A percentile compares a stretch with the other conserved stretches of the same genome.
Evolutionary conservation across 495 filamentous ascomycete species (phyloP).

Genomic region (Aspergillus funiculosus): DNA sequence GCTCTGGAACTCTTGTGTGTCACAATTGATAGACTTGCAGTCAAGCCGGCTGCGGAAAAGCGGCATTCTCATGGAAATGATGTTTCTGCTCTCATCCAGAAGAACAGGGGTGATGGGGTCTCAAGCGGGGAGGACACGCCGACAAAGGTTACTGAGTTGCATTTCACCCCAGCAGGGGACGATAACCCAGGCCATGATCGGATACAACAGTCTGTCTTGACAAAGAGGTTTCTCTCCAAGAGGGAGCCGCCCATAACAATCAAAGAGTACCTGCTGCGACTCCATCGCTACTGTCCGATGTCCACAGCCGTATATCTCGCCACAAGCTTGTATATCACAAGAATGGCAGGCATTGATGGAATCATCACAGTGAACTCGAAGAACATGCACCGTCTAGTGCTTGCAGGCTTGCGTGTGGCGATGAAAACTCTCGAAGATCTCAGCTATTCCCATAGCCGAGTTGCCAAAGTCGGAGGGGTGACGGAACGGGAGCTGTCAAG

Average conservation of each 20-base stretch:
- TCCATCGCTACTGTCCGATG: conserved; percentile 89
- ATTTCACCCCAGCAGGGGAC: conserved; percentile 21
- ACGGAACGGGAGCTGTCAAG: conserved; percentile 69
- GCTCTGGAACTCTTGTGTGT: conserved; percentile 75
- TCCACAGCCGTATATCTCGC: conserved; percentile 96
- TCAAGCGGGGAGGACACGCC: conserved; percentile 27
- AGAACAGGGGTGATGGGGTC: conserved; percentile 54
- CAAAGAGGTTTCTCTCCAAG: conserved; percentile 88
- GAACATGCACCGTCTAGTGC: conserved; percentile 81
- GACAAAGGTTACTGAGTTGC: conserved; percentile 26
- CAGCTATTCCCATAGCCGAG: conserved; percentile 73
- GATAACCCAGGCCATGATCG: conserved; percentile 45
- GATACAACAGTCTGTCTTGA: conserved; percentile 72
- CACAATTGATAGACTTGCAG: conserved; percentile 62
- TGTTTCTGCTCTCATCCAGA: conserved; percentile 41
- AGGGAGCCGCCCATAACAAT: conserved; percentile 72
- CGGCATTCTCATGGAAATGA: conserved; percentile 62
- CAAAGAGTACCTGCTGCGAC: conserved; percentile 76
- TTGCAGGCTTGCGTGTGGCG: conserved; percentile 78
- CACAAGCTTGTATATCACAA: conserved; percentile 81
- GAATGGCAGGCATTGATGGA: conserved; percentile 66
- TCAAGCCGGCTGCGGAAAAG: conserved; percentile 63
- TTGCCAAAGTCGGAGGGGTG: conserved; percentile 87
- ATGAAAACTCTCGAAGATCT: conserved; percentile 92
- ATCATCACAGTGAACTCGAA: conserved; percentile 67